Percentiles rank a stretch among this genome's conserved stretches.
Conservation (phyloP, 352 stramenopile species). For the Bremia lactucae region DNA sequence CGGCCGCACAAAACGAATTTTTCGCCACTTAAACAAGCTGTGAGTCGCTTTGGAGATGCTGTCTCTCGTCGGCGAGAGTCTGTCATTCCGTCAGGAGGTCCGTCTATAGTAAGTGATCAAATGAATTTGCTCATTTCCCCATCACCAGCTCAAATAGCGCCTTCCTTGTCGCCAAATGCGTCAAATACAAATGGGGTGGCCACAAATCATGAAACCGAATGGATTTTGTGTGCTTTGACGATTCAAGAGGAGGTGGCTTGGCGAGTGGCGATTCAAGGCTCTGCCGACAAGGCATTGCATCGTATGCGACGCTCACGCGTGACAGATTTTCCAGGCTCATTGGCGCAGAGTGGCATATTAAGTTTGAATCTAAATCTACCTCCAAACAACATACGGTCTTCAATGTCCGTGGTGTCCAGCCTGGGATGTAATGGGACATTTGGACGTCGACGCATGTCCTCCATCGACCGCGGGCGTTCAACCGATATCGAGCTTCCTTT, state of each 20-base stretch:
- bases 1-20: conserved; percentile 32
- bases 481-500: conserved; percentile 27
- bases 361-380: conserved; percentile 20
- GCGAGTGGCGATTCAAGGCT: conserved; percentile 54
- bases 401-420: conserved; percentile 16
- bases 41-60: conserved; percentile 38
- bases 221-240: conserved; percentile 54
- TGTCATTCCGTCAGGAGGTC: background rate
- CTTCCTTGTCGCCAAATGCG: conserved; percentile 8
- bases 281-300: conserved; percentile 54
- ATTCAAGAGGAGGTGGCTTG: conserved; percentile 59
- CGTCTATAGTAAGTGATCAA: background rate
- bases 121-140: conserved; percentile 5
- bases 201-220: conserved; percentile 31
- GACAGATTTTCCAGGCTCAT: conserved; percentile 39
- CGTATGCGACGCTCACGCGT: conserved; percentile 46
- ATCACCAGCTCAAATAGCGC: background rate
- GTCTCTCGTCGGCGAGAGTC: conserved; percentile 25
- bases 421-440: conserved; percentile 5
- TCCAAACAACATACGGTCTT: conserved; percentile 12
- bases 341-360: conserved; percentile 34
- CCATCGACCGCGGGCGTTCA: conserved; percentile 16
- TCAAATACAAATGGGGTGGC: conserved; percentile 3
- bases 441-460: conserved; percentile 21
- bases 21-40: conserved; percentile 53